phyloP scores from a whole-genome alignment of 495 filamentous ascomycete species.

The Hyaloscypha variabilis region DNA sequence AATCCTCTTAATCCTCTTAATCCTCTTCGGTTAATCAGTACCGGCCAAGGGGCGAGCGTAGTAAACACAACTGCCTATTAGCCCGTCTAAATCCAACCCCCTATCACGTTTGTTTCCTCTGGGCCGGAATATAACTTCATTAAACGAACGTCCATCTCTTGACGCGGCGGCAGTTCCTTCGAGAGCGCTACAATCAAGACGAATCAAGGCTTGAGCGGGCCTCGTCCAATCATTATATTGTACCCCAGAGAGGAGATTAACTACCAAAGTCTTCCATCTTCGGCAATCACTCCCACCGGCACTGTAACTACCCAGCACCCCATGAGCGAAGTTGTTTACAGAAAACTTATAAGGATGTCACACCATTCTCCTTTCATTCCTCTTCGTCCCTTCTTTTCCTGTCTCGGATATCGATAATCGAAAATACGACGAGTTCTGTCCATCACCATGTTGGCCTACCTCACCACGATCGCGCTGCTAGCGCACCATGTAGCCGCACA shows the following conservation, averaged over 20 bases:
- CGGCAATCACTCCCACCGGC: conserved; percentile 10
- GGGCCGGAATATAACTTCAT: too few species aligned
- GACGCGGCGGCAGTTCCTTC: too few species aligned
- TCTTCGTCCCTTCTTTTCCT: conserved; percentile 3
- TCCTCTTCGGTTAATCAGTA: too few species aligned
- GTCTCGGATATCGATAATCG: conserved; percentile 5
- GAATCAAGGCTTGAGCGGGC: too few species aligned
- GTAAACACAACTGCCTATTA: too few species aligned
- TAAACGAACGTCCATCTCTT: too few species aligned
- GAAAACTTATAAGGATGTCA: conserved; percentile 10
- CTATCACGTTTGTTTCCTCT: too few species aligned
- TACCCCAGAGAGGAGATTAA: neutral
- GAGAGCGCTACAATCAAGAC: too few species aligned
- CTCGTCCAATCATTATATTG: neutral
- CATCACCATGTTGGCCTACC: conserved; percentile 54
- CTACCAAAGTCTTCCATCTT: conserved; percentile 5
- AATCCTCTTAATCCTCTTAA: too few species aligned
- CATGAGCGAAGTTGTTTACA: neutral
- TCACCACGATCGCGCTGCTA: conserved; percentile 52
- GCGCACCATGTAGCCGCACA: conserved; percentile 47
- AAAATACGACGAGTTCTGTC: conserved; percentile 13
- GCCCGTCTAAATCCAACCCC: too few species aligned
- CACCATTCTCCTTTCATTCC: neutral
- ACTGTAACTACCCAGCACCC: too few species aligned
- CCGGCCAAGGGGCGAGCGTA: too few species aligned